These are phyloP conservation scores for Triangularia setosa DNA, from an alignment of 2,329 filamentous ascomycete genomes.

Conservation along the genomic window DNA sequence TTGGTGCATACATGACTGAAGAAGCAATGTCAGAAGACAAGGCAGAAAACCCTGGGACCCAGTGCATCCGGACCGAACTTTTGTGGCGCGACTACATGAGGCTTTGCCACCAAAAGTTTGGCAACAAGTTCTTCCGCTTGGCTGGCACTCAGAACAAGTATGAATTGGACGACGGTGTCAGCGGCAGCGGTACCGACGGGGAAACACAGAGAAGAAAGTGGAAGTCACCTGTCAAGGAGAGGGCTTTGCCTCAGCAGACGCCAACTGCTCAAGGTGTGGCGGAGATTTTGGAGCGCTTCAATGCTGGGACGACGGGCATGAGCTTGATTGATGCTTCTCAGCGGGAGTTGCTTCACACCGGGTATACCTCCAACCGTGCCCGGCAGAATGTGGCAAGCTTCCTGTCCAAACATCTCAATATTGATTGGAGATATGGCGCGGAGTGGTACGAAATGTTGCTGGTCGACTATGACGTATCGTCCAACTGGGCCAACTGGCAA, in stretches of 20 bases:
- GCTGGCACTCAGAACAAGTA: constrained; percentile 56
- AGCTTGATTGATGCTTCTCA: constrained; percentile 75
- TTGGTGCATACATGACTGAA: constrained; percentile 38
- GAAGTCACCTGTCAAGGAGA: constrained; percentile 41
- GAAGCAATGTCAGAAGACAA: constrained; percentile 27
- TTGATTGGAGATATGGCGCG: constrained; percentile 77
- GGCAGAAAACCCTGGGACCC: constrained; percentile 70
- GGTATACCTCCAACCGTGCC: constrained; percentile 73
- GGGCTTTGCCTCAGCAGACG: constrained; percentile 34
- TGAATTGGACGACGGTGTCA: constrained; percentile 28
- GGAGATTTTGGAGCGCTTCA: constrained; percentile 53
- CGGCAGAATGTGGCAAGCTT: constrained; percentile 75
- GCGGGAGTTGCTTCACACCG: constrained; percentile 69
- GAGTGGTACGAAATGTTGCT: constrained; percentile 78
- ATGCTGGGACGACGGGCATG: constrained; percentile 67
- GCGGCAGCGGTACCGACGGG: constrained; percentile 21
- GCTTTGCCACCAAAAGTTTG: constrained; percentile 68
- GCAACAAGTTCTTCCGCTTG: constrained; percentile 58
- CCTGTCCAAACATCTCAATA: constrained; percentile 65
- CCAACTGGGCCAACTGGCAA: constrained; percentile 82
- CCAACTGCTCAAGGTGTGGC: constrained; percentile 42
- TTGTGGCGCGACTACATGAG: constrained; percentile 81
- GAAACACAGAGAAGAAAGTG: constrained; percentile 36
- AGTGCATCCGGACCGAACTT: constrained; percentile 66
- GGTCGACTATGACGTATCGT: constrained; percentile 71